These are phyloP conservation scores for Zygoascus bituminiphila DNA, from an alignment of 805 yeast genomes.

Conservation along the genomic window DNA sequence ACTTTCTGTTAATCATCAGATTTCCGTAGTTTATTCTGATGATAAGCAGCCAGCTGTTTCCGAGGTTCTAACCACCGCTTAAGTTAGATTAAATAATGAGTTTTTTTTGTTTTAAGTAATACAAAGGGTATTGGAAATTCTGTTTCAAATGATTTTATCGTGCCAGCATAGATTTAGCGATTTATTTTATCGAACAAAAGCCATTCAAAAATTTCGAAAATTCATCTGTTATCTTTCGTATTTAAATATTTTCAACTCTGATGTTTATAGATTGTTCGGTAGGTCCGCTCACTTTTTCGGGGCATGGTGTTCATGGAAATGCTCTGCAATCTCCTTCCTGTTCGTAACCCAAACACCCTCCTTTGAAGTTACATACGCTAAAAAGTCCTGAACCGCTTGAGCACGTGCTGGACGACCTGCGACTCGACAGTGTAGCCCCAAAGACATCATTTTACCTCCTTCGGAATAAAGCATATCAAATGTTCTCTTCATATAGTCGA, in stretches of 20 bases:
- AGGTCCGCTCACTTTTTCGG: no score
- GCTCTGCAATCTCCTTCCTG: constrained; percentile 32
- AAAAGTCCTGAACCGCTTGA: constrained; percentile 30
- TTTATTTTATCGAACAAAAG: no score
- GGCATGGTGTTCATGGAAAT: constrained; percentile 1
- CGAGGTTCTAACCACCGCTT: background rate
- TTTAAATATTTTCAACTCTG: no score
- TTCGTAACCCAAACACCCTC: constrained; percentile 34
- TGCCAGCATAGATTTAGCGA: no score
- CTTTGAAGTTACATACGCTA: constrained; percentile 29
- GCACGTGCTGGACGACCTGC: constrained; percentile 33
- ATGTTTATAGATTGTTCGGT: no score
- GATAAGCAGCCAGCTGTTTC: background rate
- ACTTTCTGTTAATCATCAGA: background rate
- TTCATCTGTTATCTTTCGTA: no score
- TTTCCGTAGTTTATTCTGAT: background rate
- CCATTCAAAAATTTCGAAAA: no score
- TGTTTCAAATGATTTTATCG: no score
- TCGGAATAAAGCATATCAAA: constrained; percentile 33
- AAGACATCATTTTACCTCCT: constrained; percentile 33
- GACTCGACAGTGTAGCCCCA: constrained; percentile 32
- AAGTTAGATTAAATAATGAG: no score
- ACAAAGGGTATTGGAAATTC: no score
- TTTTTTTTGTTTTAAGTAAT: no score
- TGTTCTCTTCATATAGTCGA: constrained; percentile 31